phyloP scores from a whole-genome alignment of 208 protist species.

The Lotmaria passim region DNA sequence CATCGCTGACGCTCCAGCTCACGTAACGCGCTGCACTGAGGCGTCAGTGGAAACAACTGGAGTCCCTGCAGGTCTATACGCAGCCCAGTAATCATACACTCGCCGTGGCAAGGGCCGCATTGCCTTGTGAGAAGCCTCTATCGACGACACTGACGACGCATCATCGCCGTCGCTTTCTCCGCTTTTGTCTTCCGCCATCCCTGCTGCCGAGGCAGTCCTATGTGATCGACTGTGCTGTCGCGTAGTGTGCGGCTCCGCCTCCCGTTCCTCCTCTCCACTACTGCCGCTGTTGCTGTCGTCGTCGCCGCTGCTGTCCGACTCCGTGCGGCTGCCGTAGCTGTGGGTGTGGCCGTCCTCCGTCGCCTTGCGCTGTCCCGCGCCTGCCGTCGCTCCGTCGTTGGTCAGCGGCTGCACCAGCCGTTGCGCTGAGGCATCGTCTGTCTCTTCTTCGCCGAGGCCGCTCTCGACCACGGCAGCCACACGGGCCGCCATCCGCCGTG shows the following conservation, averaged over 20 bases:
- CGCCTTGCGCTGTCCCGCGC: background rate
- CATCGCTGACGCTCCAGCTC: background rate
- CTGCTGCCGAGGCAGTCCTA: too few relatives aligned
- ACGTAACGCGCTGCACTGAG: background rate
- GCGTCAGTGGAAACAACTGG: background rate
- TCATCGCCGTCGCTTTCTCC: background rate
- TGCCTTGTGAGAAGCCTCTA: background rate
- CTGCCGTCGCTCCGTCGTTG: background rate
- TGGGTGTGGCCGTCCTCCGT: background rate
- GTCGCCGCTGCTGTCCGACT: background rate
- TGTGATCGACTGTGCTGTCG: too few relatives aligned
- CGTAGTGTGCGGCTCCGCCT: too few relatives aligned
- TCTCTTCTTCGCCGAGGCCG: background rate
- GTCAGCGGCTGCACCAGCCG: background rate
- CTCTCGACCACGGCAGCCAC: slow-evolving; percentile 25
- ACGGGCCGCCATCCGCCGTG: slow-evolving; percentile 43
- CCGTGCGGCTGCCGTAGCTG: background rate
- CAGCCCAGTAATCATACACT: slow-evolving; percentile 45
- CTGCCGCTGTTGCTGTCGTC: background rate
- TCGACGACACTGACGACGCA: slow-evolving; percentile 8
- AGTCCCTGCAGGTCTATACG: slow-evolving; percentile 3
- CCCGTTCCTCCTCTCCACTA: background rate
- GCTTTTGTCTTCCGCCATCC: too few relatives aligned
- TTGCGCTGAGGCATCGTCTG: background rate
- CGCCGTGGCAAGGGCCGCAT: slow-evolving; percentile 32